Evolutionary conservation across 1,139 yeast species (phyloP).

Genomic region (Taiozyma sp.): DNA sequence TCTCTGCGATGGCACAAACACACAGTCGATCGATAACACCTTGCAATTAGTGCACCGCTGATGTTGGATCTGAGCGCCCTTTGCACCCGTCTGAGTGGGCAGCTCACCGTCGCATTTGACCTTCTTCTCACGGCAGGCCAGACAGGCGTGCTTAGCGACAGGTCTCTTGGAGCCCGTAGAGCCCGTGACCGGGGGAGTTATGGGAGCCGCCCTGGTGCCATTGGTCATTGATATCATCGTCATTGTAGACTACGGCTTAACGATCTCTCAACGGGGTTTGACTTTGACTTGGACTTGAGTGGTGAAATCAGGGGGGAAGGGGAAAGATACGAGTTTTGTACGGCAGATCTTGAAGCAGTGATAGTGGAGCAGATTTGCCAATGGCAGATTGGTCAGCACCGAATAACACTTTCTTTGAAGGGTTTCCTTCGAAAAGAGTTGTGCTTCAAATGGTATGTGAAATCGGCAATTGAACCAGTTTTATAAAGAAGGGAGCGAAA

Average conservation of each 20-base stretch:
- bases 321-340: too few relatives aligned
- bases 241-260: not conserved
- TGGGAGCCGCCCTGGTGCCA: not conserved
- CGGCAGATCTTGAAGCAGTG: not conserved
- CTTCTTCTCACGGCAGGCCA: slow-evolving; percentile 57
- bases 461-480: not conserved
- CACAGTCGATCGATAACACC: slow-evolving; percentile 43
- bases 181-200: not conserved
- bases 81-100: slow-evolving; percentile 22
- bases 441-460: not conserved
- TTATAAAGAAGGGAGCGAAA: not conserved
- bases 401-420: not conserved
- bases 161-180: slow-evolving; percentile 27
- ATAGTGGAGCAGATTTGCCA: not conserved
- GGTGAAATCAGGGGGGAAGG: not conserved
- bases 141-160: slow-evolving; percentile 57
- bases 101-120: slow-evolving; percentile 58
- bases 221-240: not conserved
- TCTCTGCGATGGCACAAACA: slow-evolving; percentile 52
- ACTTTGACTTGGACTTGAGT: not conserved
- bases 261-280: not conserved
- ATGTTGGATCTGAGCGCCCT: slow-evolving; percentile 14
- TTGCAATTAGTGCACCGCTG: slow-evolving; percentile 47
- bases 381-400: not conserved
- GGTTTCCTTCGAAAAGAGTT: not conserved